These are phyloP conservation scores for Chrysanthemum makinoi DNA, from an alignment of 129 eudicot genomes.

Conservation along the genomic window DNA sequence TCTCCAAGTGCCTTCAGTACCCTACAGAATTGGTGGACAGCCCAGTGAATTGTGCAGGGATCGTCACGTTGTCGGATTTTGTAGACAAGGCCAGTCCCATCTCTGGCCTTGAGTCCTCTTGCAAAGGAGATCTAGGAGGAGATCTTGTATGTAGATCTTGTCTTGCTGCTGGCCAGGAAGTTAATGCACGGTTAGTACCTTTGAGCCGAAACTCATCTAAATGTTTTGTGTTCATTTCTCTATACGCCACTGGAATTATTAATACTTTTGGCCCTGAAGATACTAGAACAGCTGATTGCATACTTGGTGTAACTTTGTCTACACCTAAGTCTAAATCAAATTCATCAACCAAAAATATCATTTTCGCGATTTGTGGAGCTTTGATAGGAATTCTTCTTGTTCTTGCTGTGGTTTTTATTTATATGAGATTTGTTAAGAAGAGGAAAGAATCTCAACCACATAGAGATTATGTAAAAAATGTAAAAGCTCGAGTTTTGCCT, in stretches of 20 bases:
- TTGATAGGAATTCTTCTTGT: slow-evolving; percentile 33
- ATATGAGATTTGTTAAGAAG: slow-evolving; percentile 24
- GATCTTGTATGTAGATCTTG: slow-evolving; percentile 51
- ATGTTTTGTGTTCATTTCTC: slow-evolving; percentile 54
- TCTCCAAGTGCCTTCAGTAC: slow-evolving; percentile 41
- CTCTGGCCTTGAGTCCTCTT: slow-evolving; percentile 36
- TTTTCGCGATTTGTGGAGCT: slow-evolving; percentile 50
- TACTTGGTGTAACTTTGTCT: slow-evolving; percentile 47
- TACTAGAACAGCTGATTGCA: slow-evolving; percentile 45
- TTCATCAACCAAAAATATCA: slow-evolving; percentile 22
- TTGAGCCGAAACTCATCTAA: slow-evolving; percentile 46
- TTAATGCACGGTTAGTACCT: slow-evolving; percentile 47
- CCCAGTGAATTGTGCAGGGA: slow-evolving; percentile 52
- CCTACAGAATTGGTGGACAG: slow-evolving; percentile 35
- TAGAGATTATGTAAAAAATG: slow-evolving; percentile 42
- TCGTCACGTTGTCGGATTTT: slow-evolving; percentile 47
- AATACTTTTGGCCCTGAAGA: slow-evolving; percentile 60
- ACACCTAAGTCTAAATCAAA: neutral
- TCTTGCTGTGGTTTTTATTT: slow-evolving; percentile 27
- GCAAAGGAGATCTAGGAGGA: slow-evolving; percentile 44
- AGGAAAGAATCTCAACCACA: slow-evolving; percentile 38
- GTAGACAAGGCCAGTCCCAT: slow-evolving; percentile 22
- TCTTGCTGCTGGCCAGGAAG: slow-evolving; percentile 48
- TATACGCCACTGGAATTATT: slow-evolving; percentile 71
- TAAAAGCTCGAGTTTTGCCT: slow-evolving; percentile 57